Evolutionary conservation across 306 rosid genomes (phyloP), one percentile per base, ranked within the genome.

Genomic region (Sophora flavescens): DNA sequence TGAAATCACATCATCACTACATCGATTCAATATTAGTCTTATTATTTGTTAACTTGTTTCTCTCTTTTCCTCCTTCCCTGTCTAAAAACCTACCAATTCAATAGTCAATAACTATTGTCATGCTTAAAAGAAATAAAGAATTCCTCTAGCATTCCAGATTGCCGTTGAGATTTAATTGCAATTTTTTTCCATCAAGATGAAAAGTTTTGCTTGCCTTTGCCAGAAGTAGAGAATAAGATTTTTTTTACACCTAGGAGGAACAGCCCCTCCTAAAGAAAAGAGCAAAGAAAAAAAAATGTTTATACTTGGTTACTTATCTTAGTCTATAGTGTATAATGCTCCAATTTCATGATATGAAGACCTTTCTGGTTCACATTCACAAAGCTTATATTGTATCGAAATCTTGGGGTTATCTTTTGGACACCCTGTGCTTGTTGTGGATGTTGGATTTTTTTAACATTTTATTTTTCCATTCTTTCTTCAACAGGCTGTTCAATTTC

Each of bases 401-500:
- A 47, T 77, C 16, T 77, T 7, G 56, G 39, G 13, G 56, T 52
- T 52, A 15, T 62, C 26, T 68, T 42, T 74, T 70, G 58, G 63
- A 30, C 16, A 32, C 72, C 12, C 2, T 14, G 47, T 51, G 64
- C 18, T 63, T 63, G 53, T 58, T 5, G 53, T 41, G 74, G 60
- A 41, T 64, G 52, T 10, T 74, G 45, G 63, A 68, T 22, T 50
- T 45, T 45, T 76, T 51, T 61, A 6, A 42, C 33, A 60, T 74
- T 53, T 65, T 60, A 15, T 15, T 77, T 59, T 73, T 61, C 13
- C 61, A 38, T 39, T 76, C 30, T 60, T 83, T 80, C 41, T 62
- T 70, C 70, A 73, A 63, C 85, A 93, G 98, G 97, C 96, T 75
- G 93, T 94, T 78, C 90, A 86, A 72, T 90, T 82, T 62, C 97